Conservation (phyloP, 192 early-diverging fungal species). For the Podila clonocystis region DNA sequence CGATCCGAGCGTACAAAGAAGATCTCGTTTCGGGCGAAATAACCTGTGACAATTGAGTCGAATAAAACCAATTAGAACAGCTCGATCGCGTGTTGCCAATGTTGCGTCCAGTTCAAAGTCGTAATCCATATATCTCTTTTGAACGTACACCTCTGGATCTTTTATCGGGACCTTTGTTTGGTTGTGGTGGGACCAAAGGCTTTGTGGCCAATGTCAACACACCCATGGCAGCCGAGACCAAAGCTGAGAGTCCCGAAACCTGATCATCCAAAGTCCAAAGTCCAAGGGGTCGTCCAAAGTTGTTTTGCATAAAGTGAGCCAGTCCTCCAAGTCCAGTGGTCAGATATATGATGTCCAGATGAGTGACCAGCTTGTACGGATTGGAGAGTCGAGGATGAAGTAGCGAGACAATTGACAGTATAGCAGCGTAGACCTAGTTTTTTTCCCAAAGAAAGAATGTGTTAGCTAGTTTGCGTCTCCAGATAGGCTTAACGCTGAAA, state of each 20-base stretch:
- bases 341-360: conserved; percentile 48
- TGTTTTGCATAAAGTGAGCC: conserved; percentile 20
- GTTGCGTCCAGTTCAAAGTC: background rate
- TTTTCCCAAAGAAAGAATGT: background rate
- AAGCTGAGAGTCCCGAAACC: conserved; percentile 32
- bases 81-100: background rate
- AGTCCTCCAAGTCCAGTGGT: conserved; percentile 35
- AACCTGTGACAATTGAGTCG: conserved; percentile 10
- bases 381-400: conserved; percentile 46
- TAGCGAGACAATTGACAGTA: conserved; percentile 42
- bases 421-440: conserved; percentile 34
- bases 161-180: conserved; percentile 37
- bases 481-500: background rate
- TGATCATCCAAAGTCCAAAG: conserved; percentile 49
- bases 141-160: conserved; percentile 34
- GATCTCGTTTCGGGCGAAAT: conserved; percentile 46
- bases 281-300: conserved; percentile 44
- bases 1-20: conserved; percentile 37
- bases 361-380: conserved; percentile 33
- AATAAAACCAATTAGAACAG: background rate
- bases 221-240: conserved; percentile 23
- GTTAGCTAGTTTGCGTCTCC: too few relatives aligned
- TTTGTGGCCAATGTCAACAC: conserved; percentile 38
- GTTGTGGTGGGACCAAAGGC: conserved; percentile 42
- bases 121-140: background rate